Percentiles rank a stretch among this genome's conserved stretches.
These are phyloP conservation scores for Acer negundo DNA, from an alignment of 345 rosid species.

Conservation along the genomic window DNA sequence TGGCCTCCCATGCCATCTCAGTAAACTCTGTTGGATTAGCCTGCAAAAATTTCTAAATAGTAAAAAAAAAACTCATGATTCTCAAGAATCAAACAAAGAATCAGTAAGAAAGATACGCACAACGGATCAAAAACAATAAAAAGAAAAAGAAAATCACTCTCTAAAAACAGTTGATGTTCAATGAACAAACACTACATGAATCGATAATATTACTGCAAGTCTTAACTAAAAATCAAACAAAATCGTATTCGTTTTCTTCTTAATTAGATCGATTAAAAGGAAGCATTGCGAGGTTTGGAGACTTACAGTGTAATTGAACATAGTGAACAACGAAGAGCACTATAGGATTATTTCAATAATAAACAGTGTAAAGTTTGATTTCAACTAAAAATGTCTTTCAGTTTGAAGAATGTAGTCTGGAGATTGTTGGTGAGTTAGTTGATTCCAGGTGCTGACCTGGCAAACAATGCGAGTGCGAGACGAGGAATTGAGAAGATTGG, in stretches of 20 bases:
- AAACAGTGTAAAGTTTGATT: too few relatives aligned
- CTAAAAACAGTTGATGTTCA: neutral
- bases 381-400: too few relatives aligned
- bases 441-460: too few relatives aligned
- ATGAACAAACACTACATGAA: neutral
- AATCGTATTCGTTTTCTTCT: neutral
- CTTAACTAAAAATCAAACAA: neutral
- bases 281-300: neutral
- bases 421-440: too few relatives aligned
- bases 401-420: too few relatives aligned
- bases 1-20: conserved; percentile 94
- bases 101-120: neutral
- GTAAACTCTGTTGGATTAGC: conserved; percentile 63
- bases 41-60: conserved; percentile 25
- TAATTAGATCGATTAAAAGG: neutral
- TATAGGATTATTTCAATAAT: too few relatives aligned
- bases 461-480: neutral
- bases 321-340: neutral
- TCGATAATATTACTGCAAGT: neutral
- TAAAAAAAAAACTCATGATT: too few relatives aligned
- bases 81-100: too few relatives aligned
- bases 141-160: neutral
- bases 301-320: neutral
- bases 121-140: neutral
- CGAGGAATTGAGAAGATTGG: conserved; percentile 7